Base-by-base conservation (phyloP, 2,329 filamentous ascomycete genomes). In the Phoma sp. region DNA sequence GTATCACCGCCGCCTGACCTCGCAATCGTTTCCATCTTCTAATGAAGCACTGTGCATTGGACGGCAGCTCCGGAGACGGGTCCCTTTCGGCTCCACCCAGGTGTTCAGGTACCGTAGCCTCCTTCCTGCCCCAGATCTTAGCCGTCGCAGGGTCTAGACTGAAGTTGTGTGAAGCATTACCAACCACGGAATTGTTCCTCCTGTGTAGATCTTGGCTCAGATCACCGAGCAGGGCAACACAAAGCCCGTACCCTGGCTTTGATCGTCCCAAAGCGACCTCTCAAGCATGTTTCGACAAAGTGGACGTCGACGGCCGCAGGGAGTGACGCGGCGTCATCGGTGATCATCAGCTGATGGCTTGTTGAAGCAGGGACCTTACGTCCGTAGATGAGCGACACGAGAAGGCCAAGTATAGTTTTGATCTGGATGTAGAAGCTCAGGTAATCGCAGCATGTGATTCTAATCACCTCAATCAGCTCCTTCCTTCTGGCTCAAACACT, bases 111-210 rank as follows among this genome's bases (percentile, higher is more conserved):
- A 44, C 44, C 35, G 27, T 27, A 9, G 41, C 46, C 46, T 55
- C 41, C 29, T 27, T 15, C 17, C 52, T 37, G 52, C 46, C 47
- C 52, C 52, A 55, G 52, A 41, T 55, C 50, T 47, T 22, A 36
- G 27, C 46, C 37, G 36, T 32, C 37, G 21, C 19, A 32, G 37
- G 36, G 41, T 43, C 46, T 51, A 46, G 52, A 8, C 36, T 24
- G 40, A 44, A 9, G 32, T 35, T 38, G 4, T 17, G 29, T 43
- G 6, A 19, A 22, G 13, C 31, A 46, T 41, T 50, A 46, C 46
- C 52, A 55, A 46, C 41, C 46, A 33, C 39, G 36, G 35, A 32
- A 25, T 36, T 45, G 21, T 19, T 12, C 21, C 33, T 17, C 17
- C 17, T 17, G 17, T 17, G 17, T 17, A 17, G 17, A 17, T 17